Evolutionary conservation across 78 protist genomes (phyloP).

Genomic region (Dictyostelium purpureum): DNA sequence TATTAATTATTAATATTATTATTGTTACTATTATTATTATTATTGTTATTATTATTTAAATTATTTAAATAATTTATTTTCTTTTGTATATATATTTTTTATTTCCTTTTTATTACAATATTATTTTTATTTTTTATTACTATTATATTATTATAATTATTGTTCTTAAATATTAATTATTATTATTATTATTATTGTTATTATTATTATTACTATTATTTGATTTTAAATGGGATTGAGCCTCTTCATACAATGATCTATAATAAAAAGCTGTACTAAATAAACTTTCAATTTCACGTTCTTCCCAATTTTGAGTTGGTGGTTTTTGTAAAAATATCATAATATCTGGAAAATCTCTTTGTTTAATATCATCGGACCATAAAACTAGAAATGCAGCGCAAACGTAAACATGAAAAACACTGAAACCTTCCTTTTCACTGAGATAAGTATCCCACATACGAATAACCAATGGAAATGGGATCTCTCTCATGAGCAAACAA

Average conservation of each 20-base stretch:
- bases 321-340: slow-evolving; percentile 90
- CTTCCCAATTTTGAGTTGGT: slow-evolving; percentile 93
- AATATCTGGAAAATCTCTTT: slow-evolving; percentile 87
- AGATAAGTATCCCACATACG: slow-evolving; percentile 95
- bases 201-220: background rate
- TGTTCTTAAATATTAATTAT: background rate
- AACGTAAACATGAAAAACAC: slow-evolving; percentile 93
- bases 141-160: too few relatives aligned
- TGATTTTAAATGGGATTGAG: slow-evolving; percentile 67
- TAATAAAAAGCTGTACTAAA: slow-evolving; percentile 67
- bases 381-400: slow-evolving; percentile 95
- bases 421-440: slow-evolving; percentile 52
- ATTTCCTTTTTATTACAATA: too few relatives aligned
- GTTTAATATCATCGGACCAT: slow-evolving; percentile 77
- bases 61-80: too few relatives aligned
- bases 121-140: too few relatives aligned
- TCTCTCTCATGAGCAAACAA: slow-evolving; percentile 95
- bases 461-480: slow-evolving; percentile 76
- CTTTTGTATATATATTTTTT: too few relatives aligned
- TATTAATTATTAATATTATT: too few relatives aligned
- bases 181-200: slow-evolving; percentile 12
- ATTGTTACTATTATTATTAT: too few relatives aligned
- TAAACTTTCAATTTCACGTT: slow-evolving; percentile 87
- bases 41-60: too few relatives aligned
- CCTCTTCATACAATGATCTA: slow-evolving; percentile 54